Evolutionary conservation across 1,284 basidiomycete genomes (phyloP), one percentile per base, ranked within the genome.

Genomic region (Pseudozyma hubeiensis): DNA sequence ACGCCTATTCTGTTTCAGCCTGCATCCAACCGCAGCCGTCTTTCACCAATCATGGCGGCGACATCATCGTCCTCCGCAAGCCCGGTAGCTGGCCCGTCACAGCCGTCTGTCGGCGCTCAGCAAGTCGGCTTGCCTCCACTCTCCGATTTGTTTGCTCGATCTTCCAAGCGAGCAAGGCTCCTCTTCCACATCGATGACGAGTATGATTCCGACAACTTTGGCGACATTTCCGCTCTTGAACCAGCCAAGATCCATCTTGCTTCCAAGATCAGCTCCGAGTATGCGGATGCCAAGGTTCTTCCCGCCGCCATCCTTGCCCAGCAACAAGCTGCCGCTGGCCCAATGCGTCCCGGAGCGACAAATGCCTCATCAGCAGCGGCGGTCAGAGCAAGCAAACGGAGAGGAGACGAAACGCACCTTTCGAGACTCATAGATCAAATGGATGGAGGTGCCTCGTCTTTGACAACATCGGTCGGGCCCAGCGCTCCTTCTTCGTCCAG

Each of bases 201-300:
- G 4, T 65, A 68, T 48, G 62, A 68, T 35, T 68, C 59, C 48
- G 65, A 65, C 65, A 68, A 65, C 58, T 65, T 74, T 51, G 65
- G 71, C 29, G 71, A 74, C 31, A 34, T 40, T 4, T 37, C 62
- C 5, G 62, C 65, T 2, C 14, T 57, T 14, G 72, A 62, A 7
- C 63, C 72, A 0, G 53, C 64, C 7, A 87, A 86, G 67, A 81
- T 86, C 37, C 87, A 87, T 57, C 81, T 88, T 4, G 79, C 86
- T 0, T 91, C 81, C 90, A 97, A 89, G 90, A 92, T 85, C 85
- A 90, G 80, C 87, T 91, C 86, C 13, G 96, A 98, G 85, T 99
- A 96, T 85, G 88, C 88, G 59, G 90, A 97, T 81, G 93, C 90
- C 77, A 92, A 92, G 83, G 89, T 90, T 35, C 89, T 98, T 1